These are phyloP conservation scores for Phytophthora megakarya DNA, from an alignment of 352 stramenopile species.

Conservation along the genomic window DNA sequence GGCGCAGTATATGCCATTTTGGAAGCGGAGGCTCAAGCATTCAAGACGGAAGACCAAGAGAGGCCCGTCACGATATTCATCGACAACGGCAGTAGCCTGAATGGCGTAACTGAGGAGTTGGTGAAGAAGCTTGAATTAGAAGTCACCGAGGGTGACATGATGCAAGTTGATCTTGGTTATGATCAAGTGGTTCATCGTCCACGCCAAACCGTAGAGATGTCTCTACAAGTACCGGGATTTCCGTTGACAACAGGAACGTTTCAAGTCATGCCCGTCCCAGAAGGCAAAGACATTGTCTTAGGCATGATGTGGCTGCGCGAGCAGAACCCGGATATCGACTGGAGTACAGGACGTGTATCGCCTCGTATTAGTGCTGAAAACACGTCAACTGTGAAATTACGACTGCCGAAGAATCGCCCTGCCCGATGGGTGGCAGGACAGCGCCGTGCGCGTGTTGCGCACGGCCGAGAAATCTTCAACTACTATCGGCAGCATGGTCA, in stretches of 20 bases:
- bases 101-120: constrained; percentile 17
- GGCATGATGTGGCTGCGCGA: constrained; percentile 28
- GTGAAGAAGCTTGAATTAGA: constrained; percentile 24
- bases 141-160: constrained; percentile 17
- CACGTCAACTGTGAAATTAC: not conserved
- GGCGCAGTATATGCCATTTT: no score
- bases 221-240: constrained; percentile 7
- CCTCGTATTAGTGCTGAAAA: not conserved
- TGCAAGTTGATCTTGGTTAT: constrained; percentile 12
- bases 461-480: constrained; percentile 18
- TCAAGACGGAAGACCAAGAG: no score
- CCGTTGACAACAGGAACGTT: constrained; percentile 9
- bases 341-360: constrained; percentile 1
- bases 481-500: constrained; percentile 17
- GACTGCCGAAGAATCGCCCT: constrained; percentile 5
- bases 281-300: constrained; percentile 18
- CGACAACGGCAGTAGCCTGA: constrained; percentile 20
- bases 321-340: constrained; percentile 27
- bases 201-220: no score
- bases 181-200: no score
- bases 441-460: not conserved
- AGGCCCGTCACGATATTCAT: constrained; percentile 1
- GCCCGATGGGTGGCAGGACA: constrained; percentile 2
- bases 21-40: no score
- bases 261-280: not conserved